Evolutionary conservation across 768 basidiomycete genomes (phyloP).

Genomic region (Amanita thiersii): DNA sequence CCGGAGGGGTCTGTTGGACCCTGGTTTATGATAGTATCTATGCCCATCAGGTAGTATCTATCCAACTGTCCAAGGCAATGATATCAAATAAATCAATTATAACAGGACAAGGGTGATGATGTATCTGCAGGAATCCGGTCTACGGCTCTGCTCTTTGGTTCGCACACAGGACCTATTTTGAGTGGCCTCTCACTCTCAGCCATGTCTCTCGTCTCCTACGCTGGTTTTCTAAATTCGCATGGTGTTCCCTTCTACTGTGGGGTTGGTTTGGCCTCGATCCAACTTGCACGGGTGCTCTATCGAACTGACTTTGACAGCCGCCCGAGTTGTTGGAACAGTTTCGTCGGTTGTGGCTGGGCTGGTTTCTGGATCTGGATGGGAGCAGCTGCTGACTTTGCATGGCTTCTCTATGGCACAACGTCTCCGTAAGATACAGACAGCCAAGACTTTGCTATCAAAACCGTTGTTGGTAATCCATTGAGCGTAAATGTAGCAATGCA

Average conservation of each 20-base stretch:
- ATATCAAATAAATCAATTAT: constrained; percentile 3
- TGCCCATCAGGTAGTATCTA: constrained; percentile 74
- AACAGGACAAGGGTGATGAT: constrained; percentile 89
- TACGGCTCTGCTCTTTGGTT: constrained; percentile 87
- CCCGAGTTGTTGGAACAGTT: constrained; percentile 84
- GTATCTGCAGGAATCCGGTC: constrained; percentile 83
- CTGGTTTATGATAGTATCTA: constrained; percentile 97
- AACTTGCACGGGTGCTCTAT: constrained; percentile 71
- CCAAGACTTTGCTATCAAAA: background rate
- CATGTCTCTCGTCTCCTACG: constrained; percentile 65
- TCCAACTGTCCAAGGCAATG: background rate
- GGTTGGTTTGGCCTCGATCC: constrained; percentile 60
- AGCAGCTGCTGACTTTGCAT: constrained; percentile 57
- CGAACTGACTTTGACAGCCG: constrained; percentile 70
- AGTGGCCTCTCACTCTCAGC: constrained; percentile 64
- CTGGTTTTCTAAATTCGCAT: constrained; percentile 75
- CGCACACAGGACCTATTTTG: constrained; percentile 68
- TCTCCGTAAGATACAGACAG: too few species aligned
- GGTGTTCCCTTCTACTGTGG: constrained; percentile 76
- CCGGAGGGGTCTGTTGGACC: constrained; percentile 88
- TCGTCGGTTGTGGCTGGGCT: constrained; percentile 80
- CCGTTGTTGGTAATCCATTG: too few species aligned
- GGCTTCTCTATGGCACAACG: constrained; percentile 5
- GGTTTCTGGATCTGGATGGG: constrained; percentile 89
- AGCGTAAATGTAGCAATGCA: too few species aligned